Evolutionary conservation across 2,329 filamentous ascomycete genomes (phyloP), one percentile per base, ranked within the genome.

Genomic region (Lasiodiplodia hormozganensis): DNA sequence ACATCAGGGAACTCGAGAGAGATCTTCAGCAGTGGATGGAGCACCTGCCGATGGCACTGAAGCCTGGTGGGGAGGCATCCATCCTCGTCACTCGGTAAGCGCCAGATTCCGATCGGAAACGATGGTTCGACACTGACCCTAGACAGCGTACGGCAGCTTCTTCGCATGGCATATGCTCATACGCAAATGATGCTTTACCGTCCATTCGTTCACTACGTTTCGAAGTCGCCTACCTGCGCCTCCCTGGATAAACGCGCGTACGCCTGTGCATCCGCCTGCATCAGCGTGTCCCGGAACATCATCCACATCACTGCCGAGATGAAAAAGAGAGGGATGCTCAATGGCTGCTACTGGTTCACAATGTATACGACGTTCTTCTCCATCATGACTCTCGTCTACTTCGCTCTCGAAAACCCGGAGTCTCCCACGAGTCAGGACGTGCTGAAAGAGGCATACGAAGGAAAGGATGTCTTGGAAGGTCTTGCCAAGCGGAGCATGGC

Each of bases 321-420:
- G 83, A 89, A 91, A 72, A 90, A 89, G 75, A 87, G 90, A 74
- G 87, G 90, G 4, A 83, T 93, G 7, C 83, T 96, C n/a, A 90
- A 91, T 70, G 93, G 92, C 0, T 91, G 92, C 0, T 94, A 93
- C 78, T 96, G 92, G 92, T 95, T 95, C 75, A 91, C 92, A 72
- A 88, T 95, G 76, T 95, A 93, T 76, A 93, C 92, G 2, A 91
- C 92, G 18, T 94, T 93, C 80, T 94, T 94, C 76, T 90, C 91
- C 16, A 91, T 95, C 38, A 82, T 96, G 38, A 92, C 92, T 0
- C 83, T 96, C 56, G 84, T 95, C 1, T 96, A 93, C 75, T 95
- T 92, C 75, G 90, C 92, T 0, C 83, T 93, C 16, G 92, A 95
- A 76, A 95, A 95, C 71, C 91, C 91, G 1, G 88, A 92, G 70